Evolutionary conservation across 257 asterid genomes (phyloP).

Genomic region (Lycium barbarum): DNA sequence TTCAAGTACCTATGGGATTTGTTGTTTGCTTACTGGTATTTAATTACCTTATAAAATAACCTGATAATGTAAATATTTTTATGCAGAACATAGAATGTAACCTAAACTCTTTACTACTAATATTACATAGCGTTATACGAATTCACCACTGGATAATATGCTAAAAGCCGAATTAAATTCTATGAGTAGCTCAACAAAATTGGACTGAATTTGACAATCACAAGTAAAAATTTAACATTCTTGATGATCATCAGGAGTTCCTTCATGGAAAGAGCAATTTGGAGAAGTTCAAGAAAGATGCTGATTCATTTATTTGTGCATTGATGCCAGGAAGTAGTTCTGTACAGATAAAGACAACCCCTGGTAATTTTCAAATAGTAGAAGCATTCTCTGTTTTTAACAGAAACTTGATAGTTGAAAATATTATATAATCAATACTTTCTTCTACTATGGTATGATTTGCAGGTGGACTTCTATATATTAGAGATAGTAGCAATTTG

Average conservation of each 20-base stretch:
- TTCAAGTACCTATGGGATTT: too few species aligned
- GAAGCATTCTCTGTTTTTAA: neutral
- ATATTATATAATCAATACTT: neutral
- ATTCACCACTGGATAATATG: too few species aligned
- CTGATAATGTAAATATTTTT: too few species aligned
- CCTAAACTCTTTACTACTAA: too few species aligned
- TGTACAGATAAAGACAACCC: slow-evolving; percentile 68
- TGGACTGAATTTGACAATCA: too few species aligned
- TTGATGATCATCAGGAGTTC: slow-evolving; percentile 60
- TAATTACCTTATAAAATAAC: too few species aligned
- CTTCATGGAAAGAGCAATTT: slow-evolving; percentile 54
- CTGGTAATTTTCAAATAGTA: slow-evolving; percentile 46
- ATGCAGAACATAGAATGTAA: too few species aligned
- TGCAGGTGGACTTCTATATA: slow-evolving; percentile 79
- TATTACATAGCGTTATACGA: too few species aligned
- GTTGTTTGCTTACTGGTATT: too few species aligned
- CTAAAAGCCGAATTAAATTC: too few species aligned
- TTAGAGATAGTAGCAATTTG: slow-evolving; percentile 69
- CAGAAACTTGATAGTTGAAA: neutral
- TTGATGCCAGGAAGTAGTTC: slow-evolving; percentile 81
- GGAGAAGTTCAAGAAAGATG: slow-evolving; percentile 58
- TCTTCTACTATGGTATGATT: neutral
- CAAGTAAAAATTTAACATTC: neutral
- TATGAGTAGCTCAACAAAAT: too few species aligned
- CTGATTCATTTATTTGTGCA: slow-evolving; percentile 74